Evolutionary conservation across 495 filamentous ascomycete genomes (phyloP).

Genomic region (Penicillium steckii): DNA sequence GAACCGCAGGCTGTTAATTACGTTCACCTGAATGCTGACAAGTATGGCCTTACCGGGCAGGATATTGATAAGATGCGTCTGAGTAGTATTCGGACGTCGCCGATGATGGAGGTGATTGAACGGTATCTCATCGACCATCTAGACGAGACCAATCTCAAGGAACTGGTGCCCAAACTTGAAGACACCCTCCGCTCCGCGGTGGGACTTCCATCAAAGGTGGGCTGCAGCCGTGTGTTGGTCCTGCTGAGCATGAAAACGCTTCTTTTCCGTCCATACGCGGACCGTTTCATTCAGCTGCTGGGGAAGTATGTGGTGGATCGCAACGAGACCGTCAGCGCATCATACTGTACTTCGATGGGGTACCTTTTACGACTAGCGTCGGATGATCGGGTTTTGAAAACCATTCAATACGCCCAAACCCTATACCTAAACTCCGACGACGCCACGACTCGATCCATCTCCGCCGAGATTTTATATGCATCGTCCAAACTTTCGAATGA

Average conservation of each 20-base stretch:
- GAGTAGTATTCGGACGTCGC: constrained; percentile 76
- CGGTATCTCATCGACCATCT: constrained; percentile 78
- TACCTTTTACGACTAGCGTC: constrained; percentile 78
- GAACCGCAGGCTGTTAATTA: constrained; percentile 90
- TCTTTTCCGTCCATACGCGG: constrained; percentile 73
- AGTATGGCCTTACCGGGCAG: constrained; percentile 80
- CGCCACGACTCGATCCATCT: constrained; percentile 64
- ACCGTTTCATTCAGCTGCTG: constrained; percentile 72
- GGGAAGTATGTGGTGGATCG: constrained; percentile 80
- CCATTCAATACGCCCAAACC: constrained; percentile 61
- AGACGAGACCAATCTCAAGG: constrained; percentile 70
- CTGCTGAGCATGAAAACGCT: constrained; percentile 77
- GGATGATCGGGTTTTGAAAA: constrained; percentile 65
- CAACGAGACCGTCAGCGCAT: constrained; percentile 85
- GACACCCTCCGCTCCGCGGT: constrained; percentile 79
- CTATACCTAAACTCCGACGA: constrained; percentile 82
- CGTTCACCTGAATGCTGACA: constrained; percentile 81
- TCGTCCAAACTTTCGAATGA: constrained; percentile 86
- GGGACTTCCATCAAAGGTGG: constrained; percentile 90
- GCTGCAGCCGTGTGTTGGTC: constrained; percentile 79
- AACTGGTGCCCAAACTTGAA: constrained; percentile 68
- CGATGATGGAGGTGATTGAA: constrained; percentile 91
- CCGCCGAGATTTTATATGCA: constrained; percentile 76
- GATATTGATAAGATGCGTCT: constrained; percentile 82
- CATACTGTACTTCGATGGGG: constrained; percentile 81